Percentiles rank a stretch among this genome's conserved stretches.
Conservation (phyloP, 2,329 filamentous ascomycete species). For the Pestalotiopsis sp. region DNA sequence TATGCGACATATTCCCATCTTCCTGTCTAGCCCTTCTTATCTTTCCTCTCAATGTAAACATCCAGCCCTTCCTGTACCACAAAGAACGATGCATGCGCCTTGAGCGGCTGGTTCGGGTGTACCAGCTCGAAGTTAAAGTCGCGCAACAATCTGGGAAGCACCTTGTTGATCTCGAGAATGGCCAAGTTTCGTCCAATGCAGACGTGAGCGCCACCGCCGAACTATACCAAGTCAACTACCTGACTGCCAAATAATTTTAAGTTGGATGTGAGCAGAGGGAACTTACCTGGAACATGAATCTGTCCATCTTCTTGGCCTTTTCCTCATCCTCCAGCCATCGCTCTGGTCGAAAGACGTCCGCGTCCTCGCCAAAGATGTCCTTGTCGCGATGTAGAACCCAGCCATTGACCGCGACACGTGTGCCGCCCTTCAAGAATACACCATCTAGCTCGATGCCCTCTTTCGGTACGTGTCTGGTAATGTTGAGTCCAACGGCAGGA, state of each 20-base stretch:
- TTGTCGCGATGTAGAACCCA: conserved; percentile 55
- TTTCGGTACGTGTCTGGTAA: conserved; percentile 52
- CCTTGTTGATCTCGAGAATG: conserved; percentile 61
- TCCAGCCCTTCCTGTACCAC: conserved; percentile 60
- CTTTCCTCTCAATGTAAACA: conserved; percentile 47
- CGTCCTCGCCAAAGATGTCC: conserved; percentile 52
- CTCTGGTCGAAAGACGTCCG: conserved; percentile 55
- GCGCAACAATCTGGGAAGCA: conserved; percentile 55
- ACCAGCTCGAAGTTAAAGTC: conserved; percentile 56
- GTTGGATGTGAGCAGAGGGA: background rate
- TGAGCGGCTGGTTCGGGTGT: conserved; percentile 50
- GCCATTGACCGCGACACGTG: conserved; percentile 54
- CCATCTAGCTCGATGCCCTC: conserved; percentile 56
- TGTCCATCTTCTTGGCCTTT: conserved; percentile 48
- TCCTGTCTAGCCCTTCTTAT: too few relatives aligned
- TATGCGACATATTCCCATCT: too few relatives aligned
- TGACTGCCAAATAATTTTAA: too few relatives aligned
- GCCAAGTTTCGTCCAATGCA: conserved; percentile 60
- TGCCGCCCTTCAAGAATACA: conserved; percentile 53
- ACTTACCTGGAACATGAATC: conserved; percentile 58
- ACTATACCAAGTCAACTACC: conserved; percentile 33
- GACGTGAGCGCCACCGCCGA: conserved; percentile 56
- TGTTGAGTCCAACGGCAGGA: conserved; percentile 58
- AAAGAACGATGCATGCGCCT: conserved; percentile 60
- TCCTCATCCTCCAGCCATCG: conserved; percentile 55